Base-by-base conservation (phyloP, 345 rosid species). In the Dimocarpus longan region DNA sequence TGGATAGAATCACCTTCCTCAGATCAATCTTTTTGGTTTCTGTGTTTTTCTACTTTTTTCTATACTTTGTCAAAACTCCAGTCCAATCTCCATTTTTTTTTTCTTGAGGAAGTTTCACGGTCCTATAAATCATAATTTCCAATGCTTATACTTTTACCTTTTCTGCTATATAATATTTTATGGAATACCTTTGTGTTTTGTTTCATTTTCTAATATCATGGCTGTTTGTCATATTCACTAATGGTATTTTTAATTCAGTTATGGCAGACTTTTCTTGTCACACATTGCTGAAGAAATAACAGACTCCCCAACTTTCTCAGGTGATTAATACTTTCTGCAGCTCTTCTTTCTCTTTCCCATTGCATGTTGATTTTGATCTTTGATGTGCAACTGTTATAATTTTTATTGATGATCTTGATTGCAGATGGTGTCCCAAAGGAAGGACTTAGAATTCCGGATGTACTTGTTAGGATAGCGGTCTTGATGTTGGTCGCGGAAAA, bases 371-470 rank as follows among this genome's bases (percentile, higher is more conserved):
- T 76, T 64, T 42, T 15, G 57, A 40, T 60, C 13, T 48, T 66
- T 50, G 42, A 7, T 76, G 18, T 74, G 28, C 57, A 59, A 64
- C 74, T 52, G 77, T 66, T 40, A 79, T 78, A 54, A 67, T 64
- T 73, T 57, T 39, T 9, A 44, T 77, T 42, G 5, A 73, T 73
- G 43, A 18, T 77, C 68, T 88, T 86, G 78, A 80, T 69, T 88
- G 80, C 84, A 97, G 99, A 93, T 86, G 98, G 98, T 76, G 98
- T 97, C 74, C 99, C 99, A 6, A 94, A 97, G 85, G 99, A 97
- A 86, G 99, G 99, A 77, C 98, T 97, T 73, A 86, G 99, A 87
- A 89, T 91, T 76, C 87, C 80, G 79, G 99, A 97, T 80, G 98
- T 97, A 10, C 91, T 97, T 12, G 89, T 93, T 62, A 89, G 99